Percentiles rank a stretch among this genome's conserved stretches.
Evolutionary conservation across 352 stramenopile genomes (phyloP).

Genomic region (Pythium inflatum): DNA sequence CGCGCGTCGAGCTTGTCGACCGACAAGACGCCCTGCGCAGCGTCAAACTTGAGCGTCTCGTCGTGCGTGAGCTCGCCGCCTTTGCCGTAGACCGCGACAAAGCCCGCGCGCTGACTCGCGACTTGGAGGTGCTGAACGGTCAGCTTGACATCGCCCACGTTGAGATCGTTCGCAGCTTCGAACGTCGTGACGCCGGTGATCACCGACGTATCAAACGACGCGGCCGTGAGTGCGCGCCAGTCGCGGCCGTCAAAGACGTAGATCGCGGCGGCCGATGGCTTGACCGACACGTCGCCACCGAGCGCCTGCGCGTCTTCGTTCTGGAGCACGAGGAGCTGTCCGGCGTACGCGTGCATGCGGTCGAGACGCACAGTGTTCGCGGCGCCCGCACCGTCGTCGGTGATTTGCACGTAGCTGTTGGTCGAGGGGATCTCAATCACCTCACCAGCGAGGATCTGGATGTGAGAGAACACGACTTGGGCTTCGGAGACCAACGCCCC

Average conservation of each 20-base stretch:
- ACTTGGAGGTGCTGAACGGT: slow-evolving; percentile 70
- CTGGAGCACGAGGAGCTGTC: slow-evolving; percentile 76
- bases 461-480: slow-evolving; percentile 55
- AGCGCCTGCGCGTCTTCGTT: slow-evolving; percentile 71
- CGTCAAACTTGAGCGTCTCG: slow-evolving; percentile 67
- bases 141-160: slow-evolving; percentile 75
- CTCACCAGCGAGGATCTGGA: slow-evolving; percentile 42
- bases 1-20: slow-evolving; percentile 53
- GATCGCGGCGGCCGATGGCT: slow-evolving; percentile 54
- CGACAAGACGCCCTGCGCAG: slow-evolving; percentile 40
- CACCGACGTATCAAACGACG: slow-evolving; percentile 63
- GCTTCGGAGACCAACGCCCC: slow-evolving; percentile 57
- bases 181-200: slow-evolving; percentile 65
- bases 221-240: slow-evolving; percentile 71
- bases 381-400: slow-evolving; percentile 43
- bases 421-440: slow-evolving; percentile 55
- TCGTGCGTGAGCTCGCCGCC: slow-evolving; percentile 65
- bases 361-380: slow-evolving; percentile 53
- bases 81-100: slow-evolving; percentile 75
- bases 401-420: slow-evolving; percentile 76
- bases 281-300: slow-evolving; percentile 52
- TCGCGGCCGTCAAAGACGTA: slow-evolving; percentile 66
- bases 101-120: slow-evolving; percentile 50
- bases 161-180: slow-evolving; percentile 68
- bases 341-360: slow-evolving; percentile 41